Percentiles rank a stretch among this genome's conserved stretches.
Evolutionary conservation across 2,329 filamentous ascomycete species (phyloP).

Genomic region (Penicillium brasilianum): DNA sequence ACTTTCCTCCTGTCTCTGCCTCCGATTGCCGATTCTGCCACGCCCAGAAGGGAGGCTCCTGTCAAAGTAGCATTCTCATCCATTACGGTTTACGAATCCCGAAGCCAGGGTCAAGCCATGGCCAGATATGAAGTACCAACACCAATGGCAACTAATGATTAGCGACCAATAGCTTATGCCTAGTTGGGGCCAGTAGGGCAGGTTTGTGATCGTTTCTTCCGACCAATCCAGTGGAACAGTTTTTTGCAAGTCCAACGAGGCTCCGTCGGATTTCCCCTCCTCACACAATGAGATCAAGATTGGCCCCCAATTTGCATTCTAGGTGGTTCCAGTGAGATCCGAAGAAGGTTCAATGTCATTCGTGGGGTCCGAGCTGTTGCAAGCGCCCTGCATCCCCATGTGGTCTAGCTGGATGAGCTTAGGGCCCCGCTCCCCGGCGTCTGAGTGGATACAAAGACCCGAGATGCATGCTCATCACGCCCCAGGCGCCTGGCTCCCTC

Average conservation of each 20-base stretch:
- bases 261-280: neutral
- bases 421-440: conserved; percentile 15
- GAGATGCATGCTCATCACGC: conserved; percentile 29
- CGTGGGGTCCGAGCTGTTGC: conserved; percentile 9
- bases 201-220: neutral
- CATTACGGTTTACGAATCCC: neutral
- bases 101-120: neutral
- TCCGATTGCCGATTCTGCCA: neutral
- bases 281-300: neutral
- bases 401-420: conserved; percentile 17
- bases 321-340: conserved; percentile 10
- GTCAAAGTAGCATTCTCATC: neutral
- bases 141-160: no score
- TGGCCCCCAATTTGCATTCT: conserved; percentile 7
- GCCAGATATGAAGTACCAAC: neutral
- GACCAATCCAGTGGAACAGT: no score
- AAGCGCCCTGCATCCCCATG: conserved; percentile 26
- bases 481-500: conserved; percentile 24
- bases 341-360: conserved; percentile 9
- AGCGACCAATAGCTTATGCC: neutral
- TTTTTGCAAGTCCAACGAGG: neutral
- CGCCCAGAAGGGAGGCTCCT: neutral
- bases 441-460: conserved; percentile 23
- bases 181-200: no score
- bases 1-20: neutral